phyloP scores from a whole-genome alignment of 306 rosid genomes.

The Carpinus viminea region DNA sequence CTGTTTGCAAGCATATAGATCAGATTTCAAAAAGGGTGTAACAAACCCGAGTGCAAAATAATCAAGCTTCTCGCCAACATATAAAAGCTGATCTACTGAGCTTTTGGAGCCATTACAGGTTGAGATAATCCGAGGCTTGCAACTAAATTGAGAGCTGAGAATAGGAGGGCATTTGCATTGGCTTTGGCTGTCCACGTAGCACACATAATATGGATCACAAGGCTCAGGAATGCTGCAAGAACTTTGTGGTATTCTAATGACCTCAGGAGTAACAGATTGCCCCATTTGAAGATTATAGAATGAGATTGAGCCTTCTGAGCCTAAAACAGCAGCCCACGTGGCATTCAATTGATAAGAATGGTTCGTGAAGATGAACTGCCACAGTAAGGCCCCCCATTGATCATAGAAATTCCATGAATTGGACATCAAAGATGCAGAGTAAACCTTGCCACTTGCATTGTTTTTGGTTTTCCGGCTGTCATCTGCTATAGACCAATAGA shows the following conservation, averaged over 20 bases:
- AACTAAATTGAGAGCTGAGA: conserved; percentile 21
- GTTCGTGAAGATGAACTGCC: conserved; percentile 31
- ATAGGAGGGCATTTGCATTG: conserved; percentile 37
- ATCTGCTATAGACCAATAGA: conserved; percentile 39
- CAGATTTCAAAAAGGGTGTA: conserved; percentile 26
- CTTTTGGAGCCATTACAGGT: conserved; percentile 25
- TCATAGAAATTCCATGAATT: conserved; percentile 39
- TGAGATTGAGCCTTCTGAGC: conserved; percentile 29
- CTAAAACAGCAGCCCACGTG: conserved; percentile 39
- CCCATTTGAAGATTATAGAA: conserved; percentile 32
- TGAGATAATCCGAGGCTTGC: conserved; percentile 28
- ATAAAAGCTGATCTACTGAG: conserved; percentile 25
- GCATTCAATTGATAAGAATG: conserved; percentile 4
- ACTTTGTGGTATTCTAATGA: conserved; percentile 26
- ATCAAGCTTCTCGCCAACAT: conserved; percentile 35
- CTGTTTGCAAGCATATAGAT: conserved; percentile 30
- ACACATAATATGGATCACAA: conserved; percentile 37
- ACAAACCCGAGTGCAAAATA: conserved; percentile 37
- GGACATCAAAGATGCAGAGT: conserved; percentile 24
- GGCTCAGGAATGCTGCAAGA: conserved; percentile 42
- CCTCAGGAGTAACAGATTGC: conserved; percentile 18
- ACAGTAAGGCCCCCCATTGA: conserved; percentile 21
- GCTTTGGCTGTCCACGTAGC: conserved; percentile 14
- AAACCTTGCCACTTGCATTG: conserved; percentile 26
- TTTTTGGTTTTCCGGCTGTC: conserved; percentile 30